Evolutionary conservation across 495 filamentous ascomycete genomes (phyloP).

Genomic region (Talaromyces trachyspermus): DNA sequence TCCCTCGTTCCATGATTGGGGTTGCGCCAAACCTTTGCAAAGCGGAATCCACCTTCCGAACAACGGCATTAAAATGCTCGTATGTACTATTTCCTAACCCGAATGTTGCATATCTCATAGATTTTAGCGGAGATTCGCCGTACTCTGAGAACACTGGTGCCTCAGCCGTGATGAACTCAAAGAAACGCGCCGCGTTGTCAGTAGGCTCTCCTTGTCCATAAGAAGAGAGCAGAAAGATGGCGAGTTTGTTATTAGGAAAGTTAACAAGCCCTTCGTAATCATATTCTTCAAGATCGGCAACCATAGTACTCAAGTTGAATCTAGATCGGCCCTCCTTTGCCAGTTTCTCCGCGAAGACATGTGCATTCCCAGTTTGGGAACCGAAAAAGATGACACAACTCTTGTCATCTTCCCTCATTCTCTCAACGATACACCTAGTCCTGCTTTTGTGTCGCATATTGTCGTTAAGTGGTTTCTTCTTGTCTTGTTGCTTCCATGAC

Average conservation of each 20-base stretch:
- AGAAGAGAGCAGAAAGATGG: conserved; percentile 45
- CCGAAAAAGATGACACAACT: conserved; percentile 47
- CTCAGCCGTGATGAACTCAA: conserved; percentile 33
- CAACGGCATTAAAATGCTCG: conserved; percentile 43
- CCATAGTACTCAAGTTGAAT: conserved; percentile 36
- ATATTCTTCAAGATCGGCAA: conserved; percentile 44
- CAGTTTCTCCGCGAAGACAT: conserved; percentile 40
- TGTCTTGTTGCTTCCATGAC: too few relatives aligned
- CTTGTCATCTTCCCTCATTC: conserved; percentile 14
- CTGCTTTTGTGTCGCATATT: too few relatives aligned
- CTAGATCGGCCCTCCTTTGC: conserved; percentile 35
- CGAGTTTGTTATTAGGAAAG: conserved; percentile 34
- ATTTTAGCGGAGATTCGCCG: conserved; percentile 10
- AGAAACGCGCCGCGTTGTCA: conserved; percentile 43
- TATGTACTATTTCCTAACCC: conserved; percentile 46
- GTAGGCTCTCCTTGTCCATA: conserved; percentile 50
- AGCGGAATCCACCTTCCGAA: conserved; percentile 30
- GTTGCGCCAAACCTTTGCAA: conserved; percentile 32
- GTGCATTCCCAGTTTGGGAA: conserved; percentile 49
- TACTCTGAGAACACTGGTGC: too few relatives aligned
- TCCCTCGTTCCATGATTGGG: conserved; percentile 28
- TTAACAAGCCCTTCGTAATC: conserved; percentile 32
- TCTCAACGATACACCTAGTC: background rate
- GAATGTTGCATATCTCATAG: conserved; percentile 36
- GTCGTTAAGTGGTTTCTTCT: too few relatives aligned